These are phyloP conservation scores for Arthromyces matolae DNA, from an alignment of 768 basidiomycete genomes.

Conservation along the genomic window DNA sequence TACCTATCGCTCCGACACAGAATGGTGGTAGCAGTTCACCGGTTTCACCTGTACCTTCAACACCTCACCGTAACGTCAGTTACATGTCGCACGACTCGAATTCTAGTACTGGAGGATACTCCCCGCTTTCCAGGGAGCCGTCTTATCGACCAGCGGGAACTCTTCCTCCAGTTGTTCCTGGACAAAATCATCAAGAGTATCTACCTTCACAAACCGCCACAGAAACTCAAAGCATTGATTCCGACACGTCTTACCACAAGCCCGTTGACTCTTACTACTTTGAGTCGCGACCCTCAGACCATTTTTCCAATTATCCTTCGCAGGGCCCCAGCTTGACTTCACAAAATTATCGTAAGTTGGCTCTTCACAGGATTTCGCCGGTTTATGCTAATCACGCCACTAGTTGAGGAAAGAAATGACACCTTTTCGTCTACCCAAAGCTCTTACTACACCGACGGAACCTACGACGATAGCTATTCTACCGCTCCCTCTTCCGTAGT, in stretches of 20 bases:
- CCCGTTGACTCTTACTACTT: constrained; percentile 15
- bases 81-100: constrained; percentile 18
- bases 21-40: constrained; percentile 17
- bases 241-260: constrained; percentile 16
- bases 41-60: constrained; percentile 18
- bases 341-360: constrained; percentile 13
- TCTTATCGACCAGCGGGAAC: constrained; percentile 30
- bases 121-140: constrained; percentile 15
- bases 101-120: constrained; percentile 20
- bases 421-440: constrained; percentile 11
- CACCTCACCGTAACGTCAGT: constrained; percentile 12
- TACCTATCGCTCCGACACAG: constrained; percentile 21
- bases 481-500: constrained; percentile 5
- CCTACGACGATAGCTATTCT: constrained; percentile 5
- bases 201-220: neutral
- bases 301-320: constrained; percentile 4
- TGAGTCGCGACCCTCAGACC: constrained; percentile 11
- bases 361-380: neutral
- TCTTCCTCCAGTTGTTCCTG: constrained; percentile 24
- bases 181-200: constrained; percentile 15
- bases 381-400: neutral
- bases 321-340: constrained; percentile 1
- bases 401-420: constrained; percentile 10
- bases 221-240: constrained; percentile 11
- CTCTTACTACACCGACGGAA: constrained; percentile 10